Percentiles rank a stretch among this genome's conserved stretches.
Conservation (phyloP, 1,284 basidiomycete species). For the Schizophyllum amplum region DNA sequence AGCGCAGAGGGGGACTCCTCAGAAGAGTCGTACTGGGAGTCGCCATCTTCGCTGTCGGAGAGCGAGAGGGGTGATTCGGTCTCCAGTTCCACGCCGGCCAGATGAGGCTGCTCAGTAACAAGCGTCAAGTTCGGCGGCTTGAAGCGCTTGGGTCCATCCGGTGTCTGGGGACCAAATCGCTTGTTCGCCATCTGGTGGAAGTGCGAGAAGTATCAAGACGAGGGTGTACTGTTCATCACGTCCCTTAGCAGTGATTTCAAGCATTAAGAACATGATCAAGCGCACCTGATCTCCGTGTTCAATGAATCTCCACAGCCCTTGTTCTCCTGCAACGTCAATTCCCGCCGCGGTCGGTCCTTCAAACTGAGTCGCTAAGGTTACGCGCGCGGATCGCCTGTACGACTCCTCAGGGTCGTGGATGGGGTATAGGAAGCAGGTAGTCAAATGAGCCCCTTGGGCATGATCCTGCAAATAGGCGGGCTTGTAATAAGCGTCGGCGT, state of each 20-base stretch:
- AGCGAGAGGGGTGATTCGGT: background rate
- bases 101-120: background rate
- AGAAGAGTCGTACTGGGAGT: background rate
- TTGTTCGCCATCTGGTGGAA: background rate
- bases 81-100: background rate
- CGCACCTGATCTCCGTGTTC: background rate
- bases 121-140: background rate
- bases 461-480: no score
- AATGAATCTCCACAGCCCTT: background rate
- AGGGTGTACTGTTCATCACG: background rate
- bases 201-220: background rate
- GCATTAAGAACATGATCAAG: background rate
- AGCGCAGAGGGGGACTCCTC: background rate
- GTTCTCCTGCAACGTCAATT: background rate
- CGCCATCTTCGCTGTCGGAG: background rate
- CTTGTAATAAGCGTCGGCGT: no score
- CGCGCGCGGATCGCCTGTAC: background rate
- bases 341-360: background rate
- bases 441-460: background rate
- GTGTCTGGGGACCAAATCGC: background rate
- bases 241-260: background rate
- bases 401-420: background rate
- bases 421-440: background rate
- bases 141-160: background rate
- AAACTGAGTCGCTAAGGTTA: background rate